Base-by-base conservation (phyloP, 768 basidiomycete genomes). In the Pleurotus tuoliensis region DNA sequence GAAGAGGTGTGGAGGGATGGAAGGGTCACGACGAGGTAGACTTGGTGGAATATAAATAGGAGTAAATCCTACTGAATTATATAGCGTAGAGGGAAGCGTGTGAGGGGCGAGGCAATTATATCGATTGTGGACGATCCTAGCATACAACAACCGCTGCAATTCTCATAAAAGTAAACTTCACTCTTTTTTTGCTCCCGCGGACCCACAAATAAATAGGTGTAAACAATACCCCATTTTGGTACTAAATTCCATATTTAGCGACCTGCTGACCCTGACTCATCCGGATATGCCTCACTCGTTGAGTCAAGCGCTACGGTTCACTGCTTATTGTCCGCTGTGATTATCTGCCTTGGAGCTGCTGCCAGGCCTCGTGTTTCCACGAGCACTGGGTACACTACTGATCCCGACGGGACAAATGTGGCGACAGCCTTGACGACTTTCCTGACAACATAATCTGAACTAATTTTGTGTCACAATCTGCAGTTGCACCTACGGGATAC, bases 71-170 rank as follows among this genome's bases (percentile, higher is more conserved):
- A 34, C 2, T 34, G 30, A 34, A 34, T 34, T 34, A 34, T 34
- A 44, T 44, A 22, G 41, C 20, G 20, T 44, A 44, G n/a, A 44
- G 8, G 41, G 41, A 44, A 7, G 51, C 51, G 51, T 53, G 51
- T 53, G 34, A 53, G 34, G 41, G 51, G 51, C 51, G 51, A 53
- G 51, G 51, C 51, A 41, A 30, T 13, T 38, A 20, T 47, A 20
- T 47, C 41, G 41, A 43, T 43, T 43, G 41, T 43, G 41, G 20
- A n/a, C 15, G 41, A 16, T n/a, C 15, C 20, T 44, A 13, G n/a
- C 20, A 9, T 44, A 44, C 41, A 44, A 44, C 41, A 44, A 44
- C n/a, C 8, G 7, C 41, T 44, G 41, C 20, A n/a, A n/a, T 44
- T n/a, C 41, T 44, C 41, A 44, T 44, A 44, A 16, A 44, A 16